Evolutionary conservation across 768 basidiomycete species (phyloP).

Genomic region (Mycena metata): DNA sequence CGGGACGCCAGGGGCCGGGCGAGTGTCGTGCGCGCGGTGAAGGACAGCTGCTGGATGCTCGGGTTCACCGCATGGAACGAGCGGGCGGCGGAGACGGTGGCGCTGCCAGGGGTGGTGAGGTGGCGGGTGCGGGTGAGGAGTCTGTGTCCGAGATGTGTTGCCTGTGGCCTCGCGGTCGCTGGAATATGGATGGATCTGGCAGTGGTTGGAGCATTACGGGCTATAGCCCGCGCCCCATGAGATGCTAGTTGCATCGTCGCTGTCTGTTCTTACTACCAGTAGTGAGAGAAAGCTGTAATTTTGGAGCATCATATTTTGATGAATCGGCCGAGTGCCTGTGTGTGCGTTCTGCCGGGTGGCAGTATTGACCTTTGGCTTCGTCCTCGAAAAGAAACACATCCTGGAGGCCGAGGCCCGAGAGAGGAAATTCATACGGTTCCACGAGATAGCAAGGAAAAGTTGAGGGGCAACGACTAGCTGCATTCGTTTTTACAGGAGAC

Average conservation of each 20-base stretch:
- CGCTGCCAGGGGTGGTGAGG: constrained; percentile 68
- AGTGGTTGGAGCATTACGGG: constrained; percentile 55
- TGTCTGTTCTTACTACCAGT: constrained; percentile 8
- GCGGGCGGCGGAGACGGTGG: constrained; percentile 44
- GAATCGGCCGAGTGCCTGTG: constrained; percentile 25
- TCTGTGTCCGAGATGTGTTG: constrained; percentile 54
- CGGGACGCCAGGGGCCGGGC: constrained; percentile 66
- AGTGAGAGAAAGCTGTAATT: constrained; percentile 5
- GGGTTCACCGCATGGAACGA: constrained; percentile 47
- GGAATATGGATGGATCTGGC: constrained; percentile 63
- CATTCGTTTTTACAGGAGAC: too few species aligned
- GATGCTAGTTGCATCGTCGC: constrained; percentile 61
- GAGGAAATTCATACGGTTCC: too few species aligned
- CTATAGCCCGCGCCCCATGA: constrained; percentile 55
- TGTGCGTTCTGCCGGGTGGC: constrained; percentile 24
- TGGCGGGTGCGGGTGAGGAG: constrained; percentile 68
- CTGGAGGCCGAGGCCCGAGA: too few species aligned
- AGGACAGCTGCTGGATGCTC: constrained; percentile 70
- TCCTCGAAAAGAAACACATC: too few species aligned
- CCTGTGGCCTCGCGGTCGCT: constrained; percentile 52
- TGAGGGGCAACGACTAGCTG: too few species aligned
- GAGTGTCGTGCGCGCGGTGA: constrained; percentile 67
- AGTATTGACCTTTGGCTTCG: not conserved
- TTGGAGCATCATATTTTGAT: not conserved
- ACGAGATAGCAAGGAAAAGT: too few species aligned